Percentiles rank a stretch among this genome's conserved stretches.
Evolutionary conservation across 257 asterid species (phyloP).

Genomic region (Henckelia pumila): DNA sequence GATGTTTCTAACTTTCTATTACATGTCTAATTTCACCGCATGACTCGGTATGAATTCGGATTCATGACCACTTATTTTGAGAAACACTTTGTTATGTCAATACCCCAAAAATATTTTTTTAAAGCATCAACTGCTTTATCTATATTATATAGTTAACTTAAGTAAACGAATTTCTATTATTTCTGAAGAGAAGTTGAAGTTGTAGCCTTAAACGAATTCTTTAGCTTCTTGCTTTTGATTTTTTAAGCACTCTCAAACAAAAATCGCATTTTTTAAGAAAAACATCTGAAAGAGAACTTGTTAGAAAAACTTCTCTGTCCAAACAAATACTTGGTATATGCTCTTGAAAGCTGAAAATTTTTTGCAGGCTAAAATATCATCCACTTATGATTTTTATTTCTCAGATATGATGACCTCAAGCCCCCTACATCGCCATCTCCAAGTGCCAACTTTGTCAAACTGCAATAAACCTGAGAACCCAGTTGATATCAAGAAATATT

Average conservation of each 20-base stretch:
- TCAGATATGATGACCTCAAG: slow-evolving; percentile 53
- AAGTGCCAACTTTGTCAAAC: slow-evolving; percentile 34
- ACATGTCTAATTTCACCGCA: background rate
- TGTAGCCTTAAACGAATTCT: background rate
- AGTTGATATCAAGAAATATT: slow-evolving; percentile 17
- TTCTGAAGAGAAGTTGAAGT: no score
- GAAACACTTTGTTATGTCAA: no score
- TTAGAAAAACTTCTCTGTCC: background rate
- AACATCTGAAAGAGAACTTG: no score
- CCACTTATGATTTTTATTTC: slow-evolving; percentile 1
- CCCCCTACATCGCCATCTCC: slow-evolving; percentile 59
- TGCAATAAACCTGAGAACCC: slow-evolving; percentile 23
- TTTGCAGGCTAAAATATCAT: slow-evolving; percentile 13
- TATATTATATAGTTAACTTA: no score
- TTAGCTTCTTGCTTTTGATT: background rate
- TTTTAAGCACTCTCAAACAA: no score
- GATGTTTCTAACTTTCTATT: background rate
- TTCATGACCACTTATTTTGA: no score
- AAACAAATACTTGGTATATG: background rate
- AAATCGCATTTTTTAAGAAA: no score
- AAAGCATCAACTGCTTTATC: no score
- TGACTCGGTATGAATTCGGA: no score
- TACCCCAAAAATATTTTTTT: no score
- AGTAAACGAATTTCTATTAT: no score
- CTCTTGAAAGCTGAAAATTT: background rate